Conservation (phyloP, 1,139 yeast species). For the Geotrichum phurueaensis region DNA sequence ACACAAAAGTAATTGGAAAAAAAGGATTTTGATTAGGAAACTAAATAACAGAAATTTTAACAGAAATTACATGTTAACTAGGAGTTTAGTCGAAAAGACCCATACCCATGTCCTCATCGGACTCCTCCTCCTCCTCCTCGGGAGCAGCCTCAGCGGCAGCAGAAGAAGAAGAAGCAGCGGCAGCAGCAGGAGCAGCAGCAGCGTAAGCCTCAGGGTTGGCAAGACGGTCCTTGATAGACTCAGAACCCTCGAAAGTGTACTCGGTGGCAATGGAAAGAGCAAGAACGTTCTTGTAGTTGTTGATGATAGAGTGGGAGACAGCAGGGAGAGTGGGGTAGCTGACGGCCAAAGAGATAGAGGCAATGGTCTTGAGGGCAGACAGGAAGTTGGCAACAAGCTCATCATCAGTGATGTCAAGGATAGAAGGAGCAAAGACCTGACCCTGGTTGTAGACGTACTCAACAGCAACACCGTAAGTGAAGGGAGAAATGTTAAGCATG, state of each 20-base stretch:
- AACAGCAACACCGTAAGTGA: constrained; percentile 96
- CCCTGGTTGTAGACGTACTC: constrained; percentile 98
- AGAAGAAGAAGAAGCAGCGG: constrained; percentile 55
- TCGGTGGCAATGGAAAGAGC: constrained; percentile 97
- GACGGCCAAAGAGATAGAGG: constrained; percentile 93
- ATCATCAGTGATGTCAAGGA: constrained; percentile 97
- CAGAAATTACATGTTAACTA: constrained; percentile 4
- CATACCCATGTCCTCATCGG: constrained; percentile 92
- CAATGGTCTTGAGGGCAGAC: constrained; percentile 87
- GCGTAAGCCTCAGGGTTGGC: constrained; percentile 99
- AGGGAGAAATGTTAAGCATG: constrained; percentile 99
- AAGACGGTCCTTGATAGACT: constrained; percentile 97
- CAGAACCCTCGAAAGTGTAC: constrained; percentile 98
- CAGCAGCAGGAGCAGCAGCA: constrained; percentile 87
- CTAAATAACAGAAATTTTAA: neutral
- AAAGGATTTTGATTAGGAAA: neutral
- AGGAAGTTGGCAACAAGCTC: constrained; percentile 91
- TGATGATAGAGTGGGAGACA: constrained; percentile 97
- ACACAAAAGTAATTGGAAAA: neutral
- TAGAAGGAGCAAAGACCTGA: constrained; percentile 92
- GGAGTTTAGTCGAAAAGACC: constrained; percentile 87
- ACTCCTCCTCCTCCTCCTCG: constrained; percentile 71
- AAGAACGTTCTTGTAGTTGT: constrained; percentile 98
- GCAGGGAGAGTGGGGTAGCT: constrained; percentile 99
- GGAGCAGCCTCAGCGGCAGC: constrained; percentile 68